Conservation (phyloP, 768 basidiomycete genomes). For the Goffeauzyma gilvescens region DNA sequence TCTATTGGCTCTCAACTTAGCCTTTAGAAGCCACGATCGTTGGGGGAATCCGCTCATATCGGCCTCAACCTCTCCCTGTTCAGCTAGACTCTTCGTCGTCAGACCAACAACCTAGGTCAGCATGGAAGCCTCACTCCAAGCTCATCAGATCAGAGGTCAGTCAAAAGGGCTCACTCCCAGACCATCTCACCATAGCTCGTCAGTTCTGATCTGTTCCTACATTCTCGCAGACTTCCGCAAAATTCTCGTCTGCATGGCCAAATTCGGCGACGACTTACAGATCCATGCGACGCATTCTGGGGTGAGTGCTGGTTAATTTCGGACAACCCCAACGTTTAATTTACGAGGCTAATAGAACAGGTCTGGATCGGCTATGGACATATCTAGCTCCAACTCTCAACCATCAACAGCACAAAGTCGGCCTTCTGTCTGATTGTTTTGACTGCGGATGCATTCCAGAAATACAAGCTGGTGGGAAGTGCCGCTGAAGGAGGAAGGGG, state of each 20-base stretch:
- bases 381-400: conserved; percentile 25
- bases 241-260: conserved; percentile 26
- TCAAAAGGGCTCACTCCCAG: no score
- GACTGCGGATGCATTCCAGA: conserved; percentile 13
- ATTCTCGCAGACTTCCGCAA: conserved; percentile 16
- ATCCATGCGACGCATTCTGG: conserved; percentile 21
- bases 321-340: background rate
- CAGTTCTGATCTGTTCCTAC: no score
- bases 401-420: conserved; percentile 24
- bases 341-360: background rate
- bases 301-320: conserved; percentile 12
- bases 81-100: no score
- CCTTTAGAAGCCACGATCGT: no score
- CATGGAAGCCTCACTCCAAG: no score
- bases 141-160: no score
- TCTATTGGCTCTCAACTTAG: no score
- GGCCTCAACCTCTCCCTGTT: no score
- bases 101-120: no score
- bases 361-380: background rate
- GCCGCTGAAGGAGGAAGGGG: conserved; percentile 10
- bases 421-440: conserved; percentile 29
- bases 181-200: no score
- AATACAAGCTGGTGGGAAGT: conserved; percentile 16
- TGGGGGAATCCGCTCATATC: no score
- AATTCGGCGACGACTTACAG: conserved; percentile 28